These are phyloP conservation scores for Diplodia sapinea DNA, from an alignment of 2,329 filamentous ascomycete genomes.

Conservation along the genomic window DNA sequence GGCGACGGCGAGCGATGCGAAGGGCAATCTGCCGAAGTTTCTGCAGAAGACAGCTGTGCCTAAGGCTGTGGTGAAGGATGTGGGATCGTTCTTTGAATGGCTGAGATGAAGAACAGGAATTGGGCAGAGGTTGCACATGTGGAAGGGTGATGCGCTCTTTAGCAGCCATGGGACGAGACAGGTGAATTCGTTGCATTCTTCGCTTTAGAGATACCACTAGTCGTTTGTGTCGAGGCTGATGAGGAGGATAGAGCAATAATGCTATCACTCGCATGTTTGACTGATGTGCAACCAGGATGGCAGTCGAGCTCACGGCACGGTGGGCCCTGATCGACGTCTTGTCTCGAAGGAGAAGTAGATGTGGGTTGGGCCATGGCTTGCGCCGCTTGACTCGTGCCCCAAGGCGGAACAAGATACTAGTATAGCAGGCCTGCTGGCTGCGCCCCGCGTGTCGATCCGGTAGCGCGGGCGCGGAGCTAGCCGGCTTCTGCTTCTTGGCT, in stretches of 20 bases:
- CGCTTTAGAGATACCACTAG: slow-evolving; percentile 24
- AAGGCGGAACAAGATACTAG: too few species aligned
- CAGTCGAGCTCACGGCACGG: slow-evolving; percentile 5
- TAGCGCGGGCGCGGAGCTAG: slow-evolving; percentile 10
- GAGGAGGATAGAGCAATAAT: too few species aligned
- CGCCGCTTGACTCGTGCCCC: not conserved
- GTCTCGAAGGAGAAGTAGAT: not conserved
- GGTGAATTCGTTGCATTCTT: not conserved
- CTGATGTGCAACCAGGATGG: slow-evolving; percentile 10
- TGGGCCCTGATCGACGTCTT: slow-evolving; percentile 18
- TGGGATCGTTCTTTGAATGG: slow-evolving; percentile 71
- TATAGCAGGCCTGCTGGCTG: not conserved
- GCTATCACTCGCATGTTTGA: too few species aligned
- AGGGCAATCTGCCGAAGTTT: slow-evolving; percentile 68
- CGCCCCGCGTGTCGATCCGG: not conserved
- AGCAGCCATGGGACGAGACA: too few species aligned
- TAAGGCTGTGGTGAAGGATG: slow-evolving; percentile 71
- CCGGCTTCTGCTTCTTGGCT: slow-evolving; percentile 6
- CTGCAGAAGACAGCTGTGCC: slow-evolving; percentile 70
- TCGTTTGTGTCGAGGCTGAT: too few species aligned
- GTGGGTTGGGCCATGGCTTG: not conserved
- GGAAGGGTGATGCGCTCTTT: too few species aligned
- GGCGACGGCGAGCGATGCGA: slow-evolving; percentile 75
- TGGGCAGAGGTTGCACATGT: too few species aligned
- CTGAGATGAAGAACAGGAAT: slow-evolving; percentile 33